A percentile compares a stretch with the other conserved stretches of the same genome.
Conservation (phyloP, 2,329 filamentous ascomycete genomes). For the Alternaria sp. region DNA sequence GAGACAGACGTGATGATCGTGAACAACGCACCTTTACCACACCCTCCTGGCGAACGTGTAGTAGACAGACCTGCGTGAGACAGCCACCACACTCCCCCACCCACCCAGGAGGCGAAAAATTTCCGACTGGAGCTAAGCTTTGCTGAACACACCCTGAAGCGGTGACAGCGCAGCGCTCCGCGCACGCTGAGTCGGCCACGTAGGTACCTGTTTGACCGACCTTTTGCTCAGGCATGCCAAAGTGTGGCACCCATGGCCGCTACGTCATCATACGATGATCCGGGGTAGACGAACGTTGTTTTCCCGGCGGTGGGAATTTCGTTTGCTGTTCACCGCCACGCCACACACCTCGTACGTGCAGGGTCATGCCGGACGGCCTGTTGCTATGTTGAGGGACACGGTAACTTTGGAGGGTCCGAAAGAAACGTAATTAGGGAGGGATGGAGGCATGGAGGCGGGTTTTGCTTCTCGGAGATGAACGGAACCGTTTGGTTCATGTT, state of each 20-base stretch:
- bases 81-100: neutral
- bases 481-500: neutral
- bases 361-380: constrained; percentile 25
- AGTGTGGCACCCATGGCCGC: constrained; percentile 13
- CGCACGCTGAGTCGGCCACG: constrained; percentile 30
- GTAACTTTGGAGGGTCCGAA: constrained; percentile 8
- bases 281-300: constrained; percentile 25
- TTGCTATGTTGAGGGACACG: constrained; percentile 11
- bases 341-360: neutral
- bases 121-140: neutral
- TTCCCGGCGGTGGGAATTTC: constrained; percentile 21
- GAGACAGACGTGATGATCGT: neutral
- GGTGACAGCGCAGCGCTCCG: constrained; percentile 31
- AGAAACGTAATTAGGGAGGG: constrained; percentile 19
- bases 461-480: constrained; percentile 17
- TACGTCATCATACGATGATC: constrained; percentile 38
- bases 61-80: neutral
- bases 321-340: constrained; percentile 40
- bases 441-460: neutral
- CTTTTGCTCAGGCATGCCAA: neutral
- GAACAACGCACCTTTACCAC: constrained; percentile 33
- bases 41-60: constrained; percentile 14
- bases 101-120: neutral
- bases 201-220: constrained; percentile 33
- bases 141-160: constrained; percentile 3